These are phyloP conservation scores for Filosporella fistucella DNA, from an alignment of 495 filamentous ascomycete species.

Conservation along the genomic window DNA sequence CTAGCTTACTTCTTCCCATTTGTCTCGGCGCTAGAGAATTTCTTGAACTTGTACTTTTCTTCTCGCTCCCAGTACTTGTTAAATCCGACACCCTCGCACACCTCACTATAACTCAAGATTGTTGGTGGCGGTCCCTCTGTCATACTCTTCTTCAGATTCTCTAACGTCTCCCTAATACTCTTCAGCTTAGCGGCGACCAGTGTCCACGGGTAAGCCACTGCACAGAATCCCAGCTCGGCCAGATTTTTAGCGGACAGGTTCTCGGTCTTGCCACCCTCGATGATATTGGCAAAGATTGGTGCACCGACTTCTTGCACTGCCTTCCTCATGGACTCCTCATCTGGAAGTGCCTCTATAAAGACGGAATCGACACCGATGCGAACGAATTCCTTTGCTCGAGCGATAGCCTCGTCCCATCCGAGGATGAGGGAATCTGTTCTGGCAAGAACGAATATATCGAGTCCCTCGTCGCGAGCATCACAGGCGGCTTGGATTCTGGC, in stretches of 20 bases:
- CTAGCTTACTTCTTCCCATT: neutral
- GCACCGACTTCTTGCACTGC: constrained; percentile 30
- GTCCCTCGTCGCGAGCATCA: neutral
- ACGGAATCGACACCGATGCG: constrained; percentile 34
- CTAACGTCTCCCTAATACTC: constrained; percentile 32
- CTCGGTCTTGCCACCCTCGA: constrained; percentile 39
- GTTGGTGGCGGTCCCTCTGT: constrained; percentile 30
- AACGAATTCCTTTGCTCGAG: constrained; percentile 46
- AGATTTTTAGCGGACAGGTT: constrained; percentile 36
- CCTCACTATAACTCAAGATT: constrained; percentile 32
- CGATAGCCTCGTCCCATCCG: constrained; percentile 46
- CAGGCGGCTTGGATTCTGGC: constrained; percentile 37
- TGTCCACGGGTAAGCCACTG: constrained; percentile 39
- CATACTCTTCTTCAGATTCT: constrained; percentile 33
- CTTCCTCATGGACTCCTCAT: constrained; percentile 33
- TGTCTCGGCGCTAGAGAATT: constrained; percentile 1
- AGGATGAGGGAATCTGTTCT: constrained; percentile 58
- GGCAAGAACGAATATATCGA: constrained; percentile 56
- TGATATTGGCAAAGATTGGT: constrained; percentile 38
- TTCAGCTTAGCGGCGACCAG: constrained; percentile 37
- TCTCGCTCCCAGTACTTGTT: constrained; percentile 35
- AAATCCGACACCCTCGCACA: constrained; percentile 38
- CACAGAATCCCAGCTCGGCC: constrained; percentile 31
- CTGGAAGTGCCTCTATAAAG: constrained; percentile 39
- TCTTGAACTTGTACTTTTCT: constrained; percentile 8